A percentile compares a stretch with the other conserved stretches of the same genome.
Evolutionary conservation across 495 filamentous ascomycete genomes (phyloP).

Genomic region (Daldinia loculata): DNA sequence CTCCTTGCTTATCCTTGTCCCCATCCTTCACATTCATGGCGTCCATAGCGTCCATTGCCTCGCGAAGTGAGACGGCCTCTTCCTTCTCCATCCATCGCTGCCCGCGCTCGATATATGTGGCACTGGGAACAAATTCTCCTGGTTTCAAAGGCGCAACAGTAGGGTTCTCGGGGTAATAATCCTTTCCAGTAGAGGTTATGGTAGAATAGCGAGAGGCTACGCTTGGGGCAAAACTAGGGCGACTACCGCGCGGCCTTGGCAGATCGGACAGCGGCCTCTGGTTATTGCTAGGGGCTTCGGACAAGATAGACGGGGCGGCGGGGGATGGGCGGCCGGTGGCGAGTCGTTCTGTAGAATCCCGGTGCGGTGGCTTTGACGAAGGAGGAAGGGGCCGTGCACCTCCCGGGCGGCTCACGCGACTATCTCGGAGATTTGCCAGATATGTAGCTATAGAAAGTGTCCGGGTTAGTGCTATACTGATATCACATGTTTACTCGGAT

Average conservation of each 20-base stretch:
- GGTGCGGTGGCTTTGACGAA: slow-evolving; percentile 48
- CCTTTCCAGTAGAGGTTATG: slow-evolving; percentile 46
- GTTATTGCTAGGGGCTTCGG: slow-evolving; percentile 51
- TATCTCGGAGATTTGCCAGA: slow-evolving; percentile 80
- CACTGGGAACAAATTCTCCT: slow-evolving; percentile 62
- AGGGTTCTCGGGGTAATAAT: slow-evolving; percentile 55
- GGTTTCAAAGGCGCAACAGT: slow-evolving; percentile 54
- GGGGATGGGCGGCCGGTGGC: slow-evolving; percentile 47
- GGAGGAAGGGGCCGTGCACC: slow-evolving; percentile 81
- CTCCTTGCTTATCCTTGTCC: slow-evolving; percentile 25
- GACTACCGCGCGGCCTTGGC: slow-evolving; percentile 39
- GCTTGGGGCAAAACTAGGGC: slow-evolving; percentile 50
- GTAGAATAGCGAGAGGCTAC: slow-evolving; percentile 54
- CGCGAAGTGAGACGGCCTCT: slow-evolving; percentile 77
- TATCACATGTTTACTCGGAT: slow-evolving; percentile 37
- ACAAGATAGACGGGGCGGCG: slow-evolving; percentile 50
- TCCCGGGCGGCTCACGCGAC: slow-evolving; percentile 75
- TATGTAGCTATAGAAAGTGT: slow-evolving; percentile 68
- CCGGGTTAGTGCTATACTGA: slow-evolving; percentile 41
- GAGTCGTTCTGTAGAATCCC: slow-evolving; percentile 42
- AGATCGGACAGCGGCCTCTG: slow-evolving; percentile 49
- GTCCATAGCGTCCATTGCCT: slow-evolving; percentile 84
- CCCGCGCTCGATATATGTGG: slow-evolving; percentile 79
- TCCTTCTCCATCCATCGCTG: slow-evolving; percentile 88
- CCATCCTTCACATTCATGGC: slow-evolving; percentile 52